phyloP scores from a whole-genome alignment of 345 rosid genomes.

The Lepidium sativum region DNA sequence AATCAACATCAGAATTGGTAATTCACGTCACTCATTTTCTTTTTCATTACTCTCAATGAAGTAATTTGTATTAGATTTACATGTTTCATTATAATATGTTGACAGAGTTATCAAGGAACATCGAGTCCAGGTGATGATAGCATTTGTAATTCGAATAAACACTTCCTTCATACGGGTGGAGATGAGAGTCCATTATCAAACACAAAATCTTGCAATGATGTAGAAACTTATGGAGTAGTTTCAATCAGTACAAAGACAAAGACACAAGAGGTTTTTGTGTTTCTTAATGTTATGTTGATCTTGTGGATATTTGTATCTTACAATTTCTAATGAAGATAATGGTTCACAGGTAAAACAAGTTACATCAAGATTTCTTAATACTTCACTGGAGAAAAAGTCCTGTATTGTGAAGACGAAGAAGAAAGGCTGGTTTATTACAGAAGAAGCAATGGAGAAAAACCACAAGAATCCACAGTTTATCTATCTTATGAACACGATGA shows the following conservation, averaged over 20 bases:
- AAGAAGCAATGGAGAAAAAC: neutral
- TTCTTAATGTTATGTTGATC: neutral
- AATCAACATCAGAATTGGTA: conserved; percentile 14
- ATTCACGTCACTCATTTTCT: neutral
- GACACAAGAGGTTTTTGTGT: neutral
- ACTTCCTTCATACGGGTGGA: neutral
- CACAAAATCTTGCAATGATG: neutral
- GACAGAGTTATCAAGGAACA: neutral
- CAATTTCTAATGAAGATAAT: neutral
- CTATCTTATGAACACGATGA: neutral
- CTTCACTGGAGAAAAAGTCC: neutral
- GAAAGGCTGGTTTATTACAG: neutral
- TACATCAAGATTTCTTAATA: neutral
- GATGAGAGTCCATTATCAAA: neutral
- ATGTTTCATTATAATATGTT: neutral
- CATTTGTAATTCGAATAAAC: neutral
- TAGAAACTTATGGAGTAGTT: neutral
- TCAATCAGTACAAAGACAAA: neutral
- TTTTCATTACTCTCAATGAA: neutral
- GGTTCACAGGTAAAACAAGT: conserved; percentile 9
- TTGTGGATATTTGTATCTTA: neutral
- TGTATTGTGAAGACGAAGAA: neutral
- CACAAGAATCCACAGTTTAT: neutral
- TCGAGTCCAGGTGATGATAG: neutral
- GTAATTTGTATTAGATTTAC: neutral